These are phyloP conservation scores for Pichia paraexigua DNA, from an alignment of 805 yeast genomes.

Conservation along the genomic window DNA sequence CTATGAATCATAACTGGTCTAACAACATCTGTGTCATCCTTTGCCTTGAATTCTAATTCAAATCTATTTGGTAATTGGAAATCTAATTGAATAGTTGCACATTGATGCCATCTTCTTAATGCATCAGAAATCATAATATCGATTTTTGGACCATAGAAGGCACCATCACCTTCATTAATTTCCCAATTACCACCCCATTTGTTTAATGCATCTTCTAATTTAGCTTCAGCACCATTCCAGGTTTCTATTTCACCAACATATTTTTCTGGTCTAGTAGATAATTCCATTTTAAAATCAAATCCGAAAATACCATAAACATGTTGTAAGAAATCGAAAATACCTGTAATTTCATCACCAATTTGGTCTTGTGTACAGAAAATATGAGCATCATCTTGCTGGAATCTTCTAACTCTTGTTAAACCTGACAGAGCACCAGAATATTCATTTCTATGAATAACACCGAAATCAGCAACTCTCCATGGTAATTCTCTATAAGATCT, in stretches of 20 bases:
- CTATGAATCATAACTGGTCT: slow-evolving; percentile 99
- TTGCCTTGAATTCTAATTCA: slow-evolving; percentile 77
- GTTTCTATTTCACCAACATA: slow-evolving; percentile 90
- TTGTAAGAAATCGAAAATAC: slow-evolving; percentile 78
- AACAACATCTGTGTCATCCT: slow-evolving; percentile 48
- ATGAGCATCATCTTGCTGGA: slow-evolving; percentile 99
- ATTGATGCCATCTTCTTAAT: slow-evolving; percentile 93
- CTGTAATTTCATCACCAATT: slow-evolving; percentile 76
- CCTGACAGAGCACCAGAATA: slow-evolving; percentile 92
- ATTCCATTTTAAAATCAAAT: slow-evolving; percentile 92
- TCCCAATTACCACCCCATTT: slow-evolving; percentile 89
- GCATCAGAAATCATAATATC: slow-evolving; percentile 96
- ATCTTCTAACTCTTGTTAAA: slow-evolving; percentile 94
- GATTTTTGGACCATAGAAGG: slow-evolving; percentile 91
- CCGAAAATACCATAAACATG: slow-evolving; percentile 87
- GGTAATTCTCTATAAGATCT: slow-evolving; percentile 96
- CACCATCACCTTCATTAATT: slow-evolving; percentile 96
- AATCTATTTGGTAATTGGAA: slow-evolving; percentile 96
- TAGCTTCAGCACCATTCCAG: slow-evolving; percentile 87
- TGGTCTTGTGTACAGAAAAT: slow-evolving; percentile 92
- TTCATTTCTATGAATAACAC: slow-evolving; percentile 96
- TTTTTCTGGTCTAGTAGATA: slow-evolving; percentile 95
- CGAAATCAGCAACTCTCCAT: slow-evolving; percentile 98
- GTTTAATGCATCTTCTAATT: slow-evolving; percentile 74
- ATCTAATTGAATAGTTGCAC: slow-evolving; percentile 98